These are phyloP conservation scores for Pinus albicaulis DNA, from an alignment of 75 land plant species.

Conservation along the genomic window DNA sequence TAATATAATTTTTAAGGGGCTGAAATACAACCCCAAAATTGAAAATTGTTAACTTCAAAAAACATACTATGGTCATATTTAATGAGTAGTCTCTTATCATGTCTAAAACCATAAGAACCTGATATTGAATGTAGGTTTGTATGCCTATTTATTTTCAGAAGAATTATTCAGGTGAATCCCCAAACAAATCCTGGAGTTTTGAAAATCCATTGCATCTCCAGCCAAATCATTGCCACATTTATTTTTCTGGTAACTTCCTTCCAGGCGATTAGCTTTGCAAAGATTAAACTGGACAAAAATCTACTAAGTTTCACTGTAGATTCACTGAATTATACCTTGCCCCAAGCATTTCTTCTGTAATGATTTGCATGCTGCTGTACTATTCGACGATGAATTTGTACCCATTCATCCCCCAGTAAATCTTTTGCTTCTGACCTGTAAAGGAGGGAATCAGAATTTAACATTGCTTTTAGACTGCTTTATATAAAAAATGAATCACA, in stretches of 20 bases:
- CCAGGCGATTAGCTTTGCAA: not conserved
- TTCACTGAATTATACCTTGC: constrained; percentile 43
- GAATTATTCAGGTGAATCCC: not conserved
- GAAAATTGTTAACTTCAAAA: not conserved
- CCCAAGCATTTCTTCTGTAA: constrained; percentile 84
- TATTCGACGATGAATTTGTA: constrained; percentile 87
- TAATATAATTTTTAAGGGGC: too few relatives aligned
- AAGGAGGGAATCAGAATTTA: not conserved
- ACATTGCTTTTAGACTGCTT: not conserved
- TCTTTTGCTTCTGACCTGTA: constrained; percentile 97
- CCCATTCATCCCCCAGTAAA: constrained; percentile 96
- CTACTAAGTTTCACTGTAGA: not conserved
- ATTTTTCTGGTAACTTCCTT: not conserved
- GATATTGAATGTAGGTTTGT: not conserved
- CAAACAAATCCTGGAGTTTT: not conserved
- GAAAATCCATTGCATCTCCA: not conserved
- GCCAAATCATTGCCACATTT: constrained; percentile 1
- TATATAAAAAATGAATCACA: not conserved
- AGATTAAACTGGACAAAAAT: not conserved
- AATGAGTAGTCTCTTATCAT: not conserved
- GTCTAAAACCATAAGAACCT: not conserved
- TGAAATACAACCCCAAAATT: not conserved
- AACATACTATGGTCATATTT: not conserved
- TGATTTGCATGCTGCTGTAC: constrained; percentile 97
- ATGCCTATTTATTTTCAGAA: not conserved